Evolutionary conservation across 257 asterid genomes (phyloP).

Genomic region (Solanum paucissectum): DNA sequence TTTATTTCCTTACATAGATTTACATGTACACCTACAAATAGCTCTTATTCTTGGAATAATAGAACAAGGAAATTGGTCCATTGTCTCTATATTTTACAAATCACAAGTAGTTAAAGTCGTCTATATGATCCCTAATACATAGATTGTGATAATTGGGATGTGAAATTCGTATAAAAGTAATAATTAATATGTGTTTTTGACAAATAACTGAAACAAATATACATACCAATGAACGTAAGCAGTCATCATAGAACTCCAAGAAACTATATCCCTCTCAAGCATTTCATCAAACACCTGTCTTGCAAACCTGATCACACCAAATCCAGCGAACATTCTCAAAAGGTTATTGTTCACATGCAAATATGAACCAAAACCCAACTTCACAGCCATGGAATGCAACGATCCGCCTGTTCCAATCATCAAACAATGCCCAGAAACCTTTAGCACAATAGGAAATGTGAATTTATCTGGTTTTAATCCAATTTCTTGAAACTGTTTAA

Average conservation of each 20-base stretch:
- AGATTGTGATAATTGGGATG: too few species aligned
- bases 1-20: too few species aligned
- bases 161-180: background rate
- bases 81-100: background rate
- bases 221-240: constrained; percentile 58
- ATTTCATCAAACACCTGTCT: constrained; percentile 57
- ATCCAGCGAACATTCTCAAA: constrained; percentile 40
- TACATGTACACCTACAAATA: too few species aligned
- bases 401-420: constrained; percentile 43
- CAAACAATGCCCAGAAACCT: constrained; percentile 56
- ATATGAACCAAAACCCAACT: constrained; percentile 37
- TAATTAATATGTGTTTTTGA: background rate
- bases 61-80: too few species aligned
- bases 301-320: constrained; percentile 19
- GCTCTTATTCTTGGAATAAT: too few species aligned
- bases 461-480: constrained; percentile 34
- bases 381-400: constrained; percentile 38
- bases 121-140: background rate
- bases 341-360: constrained; percentile 43
- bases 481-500: constrained; percentile 12
- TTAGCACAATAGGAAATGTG: constrained; percentile 48
- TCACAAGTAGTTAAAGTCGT: background rate
- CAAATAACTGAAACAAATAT: background rate
- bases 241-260: constrained; percentile 79
- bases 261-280: constrained; percentile 45